phyloP scores from a whole-genome alignment of 2,329 filamentous ascomycete species.

The Colletotrichum sp. region DNA sequence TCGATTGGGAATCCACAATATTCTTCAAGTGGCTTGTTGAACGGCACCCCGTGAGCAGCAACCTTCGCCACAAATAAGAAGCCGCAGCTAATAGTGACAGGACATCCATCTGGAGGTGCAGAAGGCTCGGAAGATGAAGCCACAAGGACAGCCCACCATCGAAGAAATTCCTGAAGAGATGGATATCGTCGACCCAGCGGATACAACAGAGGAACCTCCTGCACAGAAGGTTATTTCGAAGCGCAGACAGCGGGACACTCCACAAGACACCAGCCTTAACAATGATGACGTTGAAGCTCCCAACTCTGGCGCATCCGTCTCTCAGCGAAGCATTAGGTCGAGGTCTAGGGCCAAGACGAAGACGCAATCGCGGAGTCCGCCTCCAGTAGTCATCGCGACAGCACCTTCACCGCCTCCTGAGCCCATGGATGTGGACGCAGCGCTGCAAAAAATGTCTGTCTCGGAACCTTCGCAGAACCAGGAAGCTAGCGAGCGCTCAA shows the following conservation, averaged over 20 bases:
- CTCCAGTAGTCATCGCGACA: neutral
- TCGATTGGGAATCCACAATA: constrained; percentile 48
- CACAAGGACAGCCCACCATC: neutral
- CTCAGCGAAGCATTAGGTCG: neutral
- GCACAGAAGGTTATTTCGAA: constrained; percentile 12
- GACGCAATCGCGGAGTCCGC: neutral
- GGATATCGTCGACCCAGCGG: neutral
- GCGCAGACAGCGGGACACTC: neutral
- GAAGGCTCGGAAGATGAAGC: constrained; percentile 5
- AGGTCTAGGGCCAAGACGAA: constrained; percentile 16
- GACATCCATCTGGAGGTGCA: constrained; percentile 9
- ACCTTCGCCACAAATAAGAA: neutral
- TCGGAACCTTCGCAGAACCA: neutral
- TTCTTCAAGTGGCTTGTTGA: constrained; percentile 54
- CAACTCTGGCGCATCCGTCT: neutral
- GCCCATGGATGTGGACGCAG: constrained; percentile 16
- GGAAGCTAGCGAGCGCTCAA: neutral
- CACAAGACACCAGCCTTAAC: neutral
- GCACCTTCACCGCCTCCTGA: neutral
- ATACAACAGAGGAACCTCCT: constrained; percentile 4
- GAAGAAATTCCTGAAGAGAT: neutral
- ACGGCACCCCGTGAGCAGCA: constrained; percentile 41
- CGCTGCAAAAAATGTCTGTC: neutral
- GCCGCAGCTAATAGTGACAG: neutral
- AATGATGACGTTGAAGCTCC: neutral